A percentile compares a stretch with the other conserved stretches of the same genome.
phyloP scores from a whole-genome alignment of 2,329 filamentous ascomycete genomes.

The Colletotrichum cereale region DNA sequence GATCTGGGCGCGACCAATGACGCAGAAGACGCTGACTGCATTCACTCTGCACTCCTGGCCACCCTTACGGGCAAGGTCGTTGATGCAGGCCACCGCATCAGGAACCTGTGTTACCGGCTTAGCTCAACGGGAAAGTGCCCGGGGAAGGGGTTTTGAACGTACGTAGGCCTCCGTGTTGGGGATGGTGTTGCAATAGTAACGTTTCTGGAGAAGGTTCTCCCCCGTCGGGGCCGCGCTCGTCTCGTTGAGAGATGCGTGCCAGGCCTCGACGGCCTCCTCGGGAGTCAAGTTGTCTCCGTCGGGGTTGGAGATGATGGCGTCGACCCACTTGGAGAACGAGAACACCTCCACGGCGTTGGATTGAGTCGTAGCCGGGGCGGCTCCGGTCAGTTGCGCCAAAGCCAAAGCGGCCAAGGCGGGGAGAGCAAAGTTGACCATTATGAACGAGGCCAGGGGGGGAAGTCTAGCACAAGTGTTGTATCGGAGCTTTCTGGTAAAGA shows the following conservation, averaged over 20 bases:
- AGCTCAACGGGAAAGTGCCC: no score
- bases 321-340: constrained; percentile 36
- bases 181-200: constrained; percentile 15
- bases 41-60: not conserved
- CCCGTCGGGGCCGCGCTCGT: not conserved
- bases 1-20: constrained; percentile 14
- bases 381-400: not conserved
- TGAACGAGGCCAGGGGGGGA: not conserved
- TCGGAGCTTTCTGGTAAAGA: not conserved
- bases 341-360: constrained; percentile 10
- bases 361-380: not conserved
- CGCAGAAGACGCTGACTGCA: constrained; percentile 16
- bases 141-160: not conserved
- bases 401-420: constrained; percentile 13
- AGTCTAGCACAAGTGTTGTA: not conserved
- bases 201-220: constrained; percentile 16
- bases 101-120: not conserved
- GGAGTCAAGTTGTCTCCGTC: constrained; percentile 32
- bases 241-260: constrained; percentile 2
- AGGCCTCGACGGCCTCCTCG: constrained; percentile 28
- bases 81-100: constrained; percentile 36
- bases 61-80: constrained; percentile 25
- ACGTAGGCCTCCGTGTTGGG: constrained; percentile 21
- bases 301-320: constrained; percentile 36
- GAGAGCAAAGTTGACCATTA: constrained; percentile 31